Percentiles rank a stretch among this genome's conserved stretches.
These are phyloP conservation scores for Thalassiosira ordinaria DNA, from an alignment of 352 stramenopile species.

Conservation along the genomic window DNA sequence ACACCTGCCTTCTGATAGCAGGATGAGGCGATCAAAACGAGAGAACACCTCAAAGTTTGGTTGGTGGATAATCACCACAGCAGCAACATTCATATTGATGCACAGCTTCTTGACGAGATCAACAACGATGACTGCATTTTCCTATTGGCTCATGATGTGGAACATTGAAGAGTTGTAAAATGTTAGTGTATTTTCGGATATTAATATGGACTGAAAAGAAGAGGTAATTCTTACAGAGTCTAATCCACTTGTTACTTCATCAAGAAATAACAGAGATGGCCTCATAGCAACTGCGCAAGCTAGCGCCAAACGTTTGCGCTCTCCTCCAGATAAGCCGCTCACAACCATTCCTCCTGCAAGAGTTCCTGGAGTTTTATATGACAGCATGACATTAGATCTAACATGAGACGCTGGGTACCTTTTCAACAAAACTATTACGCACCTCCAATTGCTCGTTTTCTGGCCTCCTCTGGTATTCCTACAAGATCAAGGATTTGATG, in stretches of 20 bases:
- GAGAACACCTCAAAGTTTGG: constrained; percentile 3
- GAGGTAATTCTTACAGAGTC: no score
- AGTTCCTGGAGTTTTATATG: no score
- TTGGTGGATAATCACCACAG: constrained; percentile 16
- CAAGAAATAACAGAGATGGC: constrained; percentile 4
- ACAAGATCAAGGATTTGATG: constrained; percentile 3
- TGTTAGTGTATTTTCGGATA: no score
- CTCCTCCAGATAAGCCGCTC: constrained; percentile 12
- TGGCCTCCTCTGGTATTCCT: constrained; percentile 3
- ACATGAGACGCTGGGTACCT: no score
- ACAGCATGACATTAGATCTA: no score
- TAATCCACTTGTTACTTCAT: constrained; percentile 22
- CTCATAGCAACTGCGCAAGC: constrained; percentile 23
- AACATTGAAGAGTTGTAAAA: no score
- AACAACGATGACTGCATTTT: constrained; percentile 13
- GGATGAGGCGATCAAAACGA: constrained; percentile 5
- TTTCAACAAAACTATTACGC: no score
- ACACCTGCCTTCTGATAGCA: neutral
- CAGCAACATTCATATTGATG: neutral
- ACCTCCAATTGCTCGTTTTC: constrained; percentile 15
- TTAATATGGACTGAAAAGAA: no score
- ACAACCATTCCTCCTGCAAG: constrained; percentile 21
- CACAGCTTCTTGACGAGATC: constrained; percentile 19
- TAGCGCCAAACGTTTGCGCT: constrained; percentile 10
- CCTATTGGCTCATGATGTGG: no score